Base-by-base conservation (phyloP, 352 stramenopile genomes). In the Globisporangium recalcitrans region DNA sequence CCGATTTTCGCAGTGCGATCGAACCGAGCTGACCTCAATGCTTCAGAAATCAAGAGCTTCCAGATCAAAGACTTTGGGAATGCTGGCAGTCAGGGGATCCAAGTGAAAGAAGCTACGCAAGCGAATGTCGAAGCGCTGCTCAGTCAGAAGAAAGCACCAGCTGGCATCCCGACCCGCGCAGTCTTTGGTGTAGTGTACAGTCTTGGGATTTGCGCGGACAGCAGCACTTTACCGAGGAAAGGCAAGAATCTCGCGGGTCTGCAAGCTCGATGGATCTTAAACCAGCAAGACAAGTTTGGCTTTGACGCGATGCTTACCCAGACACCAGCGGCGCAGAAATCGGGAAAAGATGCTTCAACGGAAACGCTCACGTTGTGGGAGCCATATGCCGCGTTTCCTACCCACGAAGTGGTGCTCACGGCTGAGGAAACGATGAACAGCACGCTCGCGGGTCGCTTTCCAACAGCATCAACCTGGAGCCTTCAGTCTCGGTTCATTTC, bases 271-370 rank as follows among this genome's bases (percentile, higher is more conserved):
- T 92, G 80, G 82, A 68, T 85, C 16, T 46, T 13, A 10, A 62
- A 44, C 2, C 78, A 92, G 46, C 42, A 55, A 7, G 64, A 67
- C 16, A 51, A 73, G 1, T 69, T 75, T 8, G 79, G 77, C 0
- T 89, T 80, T 44, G 82, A 92, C 56, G 69, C 71, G 1, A 62
- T 89, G 8, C 76, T 74, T 46, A 10, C 19, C 14, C 49, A 24
- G n/a, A 9, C 48, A 16, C 52, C 60, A 32, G 71, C 58, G n/a
- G 24, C 47, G 24, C 24, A 34, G 48, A 63, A 52, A 21, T 52
- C 47, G 11, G 72, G 65, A 54, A 70, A 58, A 22, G 69, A 34
- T 56, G 10, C 11, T 69, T 19, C 56, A 42, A 44, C 11, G 14
- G 58, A 38, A 10, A 26, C 19, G 31, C 73, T 78, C 56, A 71